Base-by-base conservation (phyloP, 805 yeast genomes). In the Komagataella mondaviorum region DNA sequence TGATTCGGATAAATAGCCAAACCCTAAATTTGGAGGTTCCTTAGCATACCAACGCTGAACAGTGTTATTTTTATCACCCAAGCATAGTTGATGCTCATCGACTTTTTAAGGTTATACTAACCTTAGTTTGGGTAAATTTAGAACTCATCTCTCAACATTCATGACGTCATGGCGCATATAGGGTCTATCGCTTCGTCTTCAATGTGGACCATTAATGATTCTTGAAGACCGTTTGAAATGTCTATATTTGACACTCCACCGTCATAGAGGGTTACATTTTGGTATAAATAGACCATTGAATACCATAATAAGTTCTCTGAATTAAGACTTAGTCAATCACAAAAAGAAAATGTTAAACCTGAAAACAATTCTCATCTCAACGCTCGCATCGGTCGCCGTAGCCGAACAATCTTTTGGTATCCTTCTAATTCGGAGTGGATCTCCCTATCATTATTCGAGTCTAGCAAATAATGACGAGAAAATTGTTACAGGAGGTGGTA, bases 401-500 rank as follows among this genome's bases (percentile, higher is more conserved):
- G 46, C 22, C 16, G 12, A 39, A 17, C 23, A 44, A 43, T 20
- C 49, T 18, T 47, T 39, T 23, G 43, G 18, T 23, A 36, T 43
- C 30, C 45, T 39, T 43, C 47, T 39, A 16, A 18, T 18, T 8
- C 39, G 46, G 49, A 10, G 18, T n/a, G 16, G 30, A 44, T 48
- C 43, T 17, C 17, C 30, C 4, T 46, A 23, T 47, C 17, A 23
- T 18, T 46, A 53, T n/a, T 49, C 48, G 30, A 48, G 45, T 6
- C 50, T 48, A 36, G 46, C 49, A 8, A 55, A 50, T 18, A 47
- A 46, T 16, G 39, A 47, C 45, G 51, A 52, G n/a, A 30, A 30
- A 14, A 30, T 30, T 30, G 39, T 30, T 30, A 14, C 39, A 10
- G 39, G 39, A 30, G 39, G 39, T 30, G 39, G 39, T 6, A 30